These are phyloP conservation scores for Tilletia horrida DNA, from an alignment of 1,284 basidiomycete species.

Conservation along the genomic window DNA sequence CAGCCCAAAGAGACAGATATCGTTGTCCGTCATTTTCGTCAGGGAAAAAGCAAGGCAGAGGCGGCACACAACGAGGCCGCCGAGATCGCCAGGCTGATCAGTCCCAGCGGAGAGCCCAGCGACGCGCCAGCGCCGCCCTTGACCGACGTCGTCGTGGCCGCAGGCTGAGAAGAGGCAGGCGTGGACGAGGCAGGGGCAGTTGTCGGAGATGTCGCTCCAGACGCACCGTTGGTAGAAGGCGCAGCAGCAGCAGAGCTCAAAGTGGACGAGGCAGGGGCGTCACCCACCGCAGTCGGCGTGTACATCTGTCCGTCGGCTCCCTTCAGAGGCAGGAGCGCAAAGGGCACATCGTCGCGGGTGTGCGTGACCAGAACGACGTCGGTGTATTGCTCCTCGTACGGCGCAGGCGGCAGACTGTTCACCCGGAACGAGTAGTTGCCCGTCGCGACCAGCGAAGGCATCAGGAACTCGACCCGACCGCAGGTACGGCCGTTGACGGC, in stretches of 20 bases:
- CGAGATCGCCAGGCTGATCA: too few relatives aligned
- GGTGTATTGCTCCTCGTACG: constrained; percentile 1
- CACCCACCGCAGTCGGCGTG: neutral
- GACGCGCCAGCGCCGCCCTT: too few relatives aligned
- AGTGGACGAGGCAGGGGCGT: neutral
- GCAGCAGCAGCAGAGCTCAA: neutral
- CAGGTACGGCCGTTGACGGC: neutral
- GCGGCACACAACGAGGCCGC: too few relatives aligned
- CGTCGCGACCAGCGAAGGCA: constrained; percentile 4
- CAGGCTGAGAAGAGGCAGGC: neutral
- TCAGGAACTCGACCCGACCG: constrained; percentile 7
- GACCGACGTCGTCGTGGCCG: neutral
- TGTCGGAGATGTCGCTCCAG: neutral
- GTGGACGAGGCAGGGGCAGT: neutral
- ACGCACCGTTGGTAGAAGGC: neutral
- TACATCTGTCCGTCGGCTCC: neutral
- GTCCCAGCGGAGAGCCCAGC: too few relatives aligned
- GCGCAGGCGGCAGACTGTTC: neutral
- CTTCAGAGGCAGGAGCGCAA: neutral
- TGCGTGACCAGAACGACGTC: constrained; percentile 3
- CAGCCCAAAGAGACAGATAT: too few relatives aligned
- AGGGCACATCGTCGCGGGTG: neutral
- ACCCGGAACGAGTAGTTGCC: constrained; percentile 7
- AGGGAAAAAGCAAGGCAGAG: too few relatives aligned
- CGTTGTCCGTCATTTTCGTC: too few relatives aligned